Conservation (phyloP, 805 yeast species). For the Kluyveromyces siamensis region DNA sequence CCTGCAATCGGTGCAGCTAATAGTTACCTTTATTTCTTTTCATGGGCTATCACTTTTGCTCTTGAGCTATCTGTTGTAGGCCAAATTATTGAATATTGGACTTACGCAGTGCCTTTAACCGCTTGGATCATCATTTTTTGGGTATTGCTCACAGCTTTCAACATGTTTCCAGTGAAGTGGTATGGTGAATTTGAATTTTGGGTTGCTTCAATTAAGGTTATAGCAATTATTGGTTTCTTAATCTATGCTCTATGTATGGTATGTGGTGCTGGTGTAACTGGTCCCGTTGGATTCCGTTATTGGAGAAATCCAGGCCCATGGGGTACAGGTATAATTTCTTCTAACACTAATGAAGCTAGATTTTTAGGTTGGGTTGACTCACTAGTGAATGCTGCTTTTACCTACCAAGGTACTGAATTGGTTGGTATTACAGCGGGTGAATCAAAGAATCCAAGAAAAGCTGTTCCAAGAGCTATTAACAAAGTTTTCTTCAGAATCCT, state of each 20-base stretch:
- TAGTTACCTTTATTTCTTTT: slow-evolving; percentile 69
- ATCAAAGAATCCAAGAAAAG: slow-evolving; percentile 55
- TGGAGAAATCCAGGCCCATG: slow-evolving; percentile 76
- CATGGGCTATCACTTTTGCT: slow-evolving; percentile 72
- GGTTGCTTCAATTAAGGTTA: slow-evolving; percentile 57
- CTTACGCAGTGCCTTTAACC: slow-evolving; percentile 56
- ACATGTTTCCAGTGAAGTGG: slow-evolving; percentile 57
- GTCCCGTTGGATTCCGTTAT: slow-evolving; percentile 70
- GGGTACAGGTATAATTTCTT: slow-evolving; percentile 54
- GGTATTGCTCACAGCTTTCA: slow-evolving; percentile 42
- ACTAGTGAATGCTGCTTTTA: slow-evolving; percentile 66
- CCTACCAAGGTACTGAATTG: slow-evolving; percentile 72
- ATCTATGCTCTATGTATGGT: slow-evolving; percentile 62
- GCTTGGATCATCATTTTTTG: slow-evolving; percentile 67
- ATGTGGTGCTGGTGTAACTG: slow-evolving; percentile 61
- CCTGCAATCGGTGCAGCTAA: slow-evolving; percentile 68
- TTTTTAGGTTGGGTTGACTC: slow-evolving; percentile 66
- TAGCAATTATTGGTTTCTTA: slow-evolving; percentile 65
- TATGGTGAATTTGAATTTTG: slow-evolving; percentile 75
- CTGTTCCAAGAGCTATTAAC: slow-evolving; percentile 65
- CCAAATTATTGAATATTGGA: slow-evolving; percentile 58
- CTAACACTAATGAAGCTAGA: slow-evolving; percentile 42
- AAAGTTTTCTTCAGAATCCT: slow-evolving; percentile 59
- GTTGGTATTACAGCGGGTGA: slow-evolving; percentile 74
- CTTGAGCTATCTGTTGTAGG: slow-evolving; percentile 66